phyloP scores from a whole-genome alignment of 2,329 filamentous ascomycete genomes.

The Cordyceps tenuipes region DNA sequence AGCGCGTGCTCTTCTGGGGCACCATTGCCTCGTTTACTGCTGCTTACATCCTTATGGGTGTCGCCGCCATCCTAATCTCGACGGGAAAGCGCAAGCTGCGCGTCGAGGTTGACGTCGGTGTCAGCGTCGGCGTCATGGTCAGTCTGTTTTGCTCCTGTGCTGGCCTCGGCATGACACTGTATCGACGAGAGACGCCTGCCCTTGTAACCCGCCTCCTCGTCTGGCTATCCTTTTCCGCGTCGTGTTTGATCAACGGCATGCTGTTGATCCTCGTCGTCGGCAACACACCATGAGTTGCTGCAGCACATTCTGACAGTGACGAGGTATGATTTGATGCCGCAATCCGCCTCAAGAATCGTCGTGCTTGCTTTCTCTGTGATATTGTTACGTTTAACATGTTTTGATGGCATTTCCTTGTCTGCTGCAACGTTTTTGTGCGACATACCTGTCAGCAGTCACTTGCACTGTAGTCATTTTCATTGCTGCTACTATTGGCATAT shows the following conservation, averaged over 20 bases:
- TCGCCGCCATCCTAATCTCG: constrained; percentile 56
- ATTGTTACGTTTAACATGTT: not conserved
- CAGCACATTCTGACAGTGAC: not conserved
- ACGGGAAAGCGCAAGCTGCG: constrained; percentile 61
- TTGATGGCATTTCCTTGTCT: constrained; percentile 2
- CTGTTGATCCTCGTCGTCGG: constrained; percentile 34
- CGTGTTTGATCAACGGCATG: constrained; percentile 37
- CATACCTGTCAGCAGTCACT: not conserved
- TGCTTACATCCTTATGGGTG: constrained; percentile 53
- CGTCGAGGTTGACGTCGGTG: constrained; percentile 65
- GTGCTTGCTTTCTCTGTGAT: not conserved
- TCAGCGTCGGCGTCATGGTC: constrained; percentile 59
- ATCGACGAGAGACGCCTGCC: constrained; percentile 37
- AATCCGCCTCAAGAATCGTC: no score
- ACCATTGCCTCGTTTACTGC: constrained; percentile 48
- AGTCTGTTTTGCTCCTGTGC: constrained; percentile 57
- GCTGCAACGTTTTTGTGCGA: not conserved
- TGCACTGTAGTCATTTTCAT: no score
- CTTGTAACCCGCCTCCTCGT: constrained; percentile 35
- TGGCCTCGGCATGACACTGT: constrained; percentile 51
- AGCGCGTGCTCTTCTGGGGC: constrained; percentile 46
- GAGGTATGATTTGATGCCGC: not conserved
- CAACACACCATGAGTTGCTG: constrained; percentile 24
- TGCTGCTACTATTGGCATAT: not conserved
- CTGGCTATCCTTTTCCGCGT: constrained; percentile 27